Conservation (phyloP, 2,329 filamentous ascomycete species). For the Beauveria scarabaeidicola region DNA sequence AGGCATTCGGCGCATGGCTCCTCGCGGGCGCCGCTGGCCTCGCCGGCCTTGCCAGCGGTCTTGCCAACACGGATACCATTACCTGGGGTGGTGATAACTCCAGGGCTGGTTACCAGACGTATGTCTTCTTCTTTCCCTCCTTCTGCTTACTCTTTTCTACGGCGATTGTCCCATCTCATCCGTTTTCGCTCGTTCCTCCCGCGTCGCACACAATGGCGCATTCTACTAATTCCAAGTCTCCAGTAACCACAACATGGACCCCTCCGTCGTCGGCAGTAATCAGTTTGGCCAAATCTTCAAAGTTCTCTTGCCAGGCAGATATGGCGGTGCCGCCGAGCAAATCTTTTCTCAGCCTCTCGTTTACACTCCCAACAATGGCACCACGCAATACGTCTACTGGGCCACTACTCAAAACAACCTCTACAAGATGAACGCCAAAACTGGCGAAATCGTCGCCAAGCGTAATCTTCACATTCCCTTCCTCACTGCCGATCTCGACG, state of each 20-base stretch:
- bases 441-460: constrained; percentile 39
- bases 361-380: constrained; percentile 38
- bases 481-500: constrained; percentile 37
- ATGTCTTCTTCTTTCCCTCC: constrained; percentile 16
- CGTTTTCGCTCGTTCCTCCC: neutral
- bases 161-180: too few relatives aligned
- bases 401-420: constrained; percentile 51
- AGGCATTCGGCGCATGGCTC: constrained; percentile 20
- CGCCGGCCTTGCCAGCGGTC: constrained; percentile 24
- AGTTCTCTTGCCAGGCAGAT: constrained; percentile 42
- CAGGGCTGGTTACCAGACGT: constrained; percentile 45
- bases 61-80: constrained; percentile 45
- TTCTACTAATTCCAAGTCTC: neutral
- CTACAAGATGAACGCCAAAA: constrained; percentile 47
- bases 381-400: constrained; percentile 45
- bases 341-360: constrained; percentile 42
- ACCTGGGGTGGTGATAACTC: constrained; percentile 52
- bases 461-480: constrained; percentile 43
- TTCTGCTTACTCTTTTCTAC: too few relatives aligned
- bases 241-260: constrained; percentile 55
- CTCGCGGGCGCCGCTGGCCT: constrained; percentile 26
- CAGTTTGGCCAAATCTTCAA: constrained; percentile 49
- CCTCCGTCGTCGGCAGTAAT: constrained; percentile 44
- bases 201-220: neutral
- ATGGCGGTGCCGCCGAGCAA: constrained; percentile 40